Base-by-base conservation (phyloP, 306 rosid species). In the Dalbergia cochinchinensis region DNA sequence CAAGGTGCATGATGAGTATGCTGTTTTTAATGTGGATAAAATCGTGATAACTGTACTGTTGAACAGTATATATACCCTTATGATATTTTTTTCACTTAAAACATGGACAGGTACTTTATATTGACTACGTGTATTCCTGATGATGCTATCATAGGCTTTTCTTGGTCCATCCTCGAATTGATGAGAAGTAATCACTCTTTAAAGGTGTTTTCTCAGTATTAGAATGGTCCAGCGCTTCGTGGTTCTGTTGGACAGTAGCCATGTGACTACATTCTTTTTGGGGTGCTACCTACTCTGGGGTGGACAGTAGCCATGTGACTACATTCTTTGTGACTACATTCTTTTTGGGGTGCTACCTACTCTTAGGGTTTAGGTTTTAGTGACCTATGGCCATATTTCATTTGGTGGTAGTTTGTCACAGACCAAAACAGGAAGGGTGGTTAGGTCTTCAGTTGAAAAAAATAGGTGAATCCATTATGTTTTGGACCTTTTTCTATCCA, bases 41-140 rank as follows among this genome's bases (percentile, higher is more conserved):
- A 42, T 5, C 10, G 3, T 61, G 41, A 55, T 69, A 64, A 41
- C 51, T 69, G 51, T 31, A 62, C 35, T 53, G 4, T 65, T 37
- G 55, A 78, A 73, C 62, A 50, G 16, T 69, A 41, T 79, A 37
- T 34, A 63, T 59, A 18, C 67, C 51, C 14, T 16, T 39, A 45
- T 45, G 20, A 47, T 59, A n/a, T 75, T 51, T 47, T 47, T 44
- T 59, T 54, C 12, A 10, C 11, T 11, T 8, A 12, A 8, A 47
- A 13, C 10, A 66, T 45, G 39, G 55, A 39, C 15, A 6, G 62
- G 76, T 58, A 34, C 18, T 47, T 62, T 60, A 42, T 61, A 18
- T 42, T 44, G 71, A 48, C 33, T 61, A 8, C 3, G 16, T 61
- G 37, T 37, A 14, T 18, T 34, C 22, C 6, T 44, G 11, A 20